Evolutionary conservation across 495 filamentous ascomycete species (phyloP).

Genomic region (Daldinia concentrica): DNA sequence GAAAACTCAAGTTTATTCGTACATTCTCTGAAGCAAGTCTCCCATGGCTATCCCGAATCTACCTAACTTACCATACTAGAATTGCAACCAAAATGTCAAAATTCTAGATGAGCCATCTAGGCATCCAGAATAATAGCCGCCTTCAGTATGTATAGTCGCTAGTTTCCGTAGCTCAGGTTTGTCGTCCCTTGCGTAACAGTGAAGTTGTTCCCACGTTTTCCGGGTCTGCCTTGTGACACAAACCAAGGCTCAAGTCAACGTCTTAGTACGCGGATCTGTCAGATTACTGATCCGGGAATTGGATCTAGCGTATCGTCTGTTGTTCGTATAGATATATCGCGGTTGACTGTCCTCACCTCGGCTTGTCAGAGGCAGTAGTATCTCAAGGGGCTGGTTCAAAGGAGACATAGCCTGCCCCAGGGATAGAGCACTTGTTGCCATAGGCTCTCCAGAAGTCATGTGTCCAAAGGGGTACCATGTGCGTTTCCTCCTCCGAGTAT

Average conservation of each 20-base stretch:
- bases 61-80: neutral
- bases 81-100: neutral
- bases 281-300: too few species aligned
- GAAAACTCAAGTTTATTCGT: neutral
- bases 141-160: neutral
- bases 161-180: neutral
- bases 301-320: neutral
- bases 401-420: conserved; percentile 11
- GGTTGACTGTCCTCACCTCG: neutral
- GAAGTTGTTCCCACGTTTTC: neutral
- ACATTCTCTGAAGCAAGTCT: neutral
- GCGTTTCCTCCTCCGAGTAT: conserved; percentile 3
- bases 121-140: neutral
- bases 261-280: neutral
- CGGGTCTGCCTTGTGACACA: neutral
- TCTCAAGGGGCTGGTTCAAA: conserved; percentile 2
- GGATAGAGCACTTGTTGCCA: conserved; percentile 23
- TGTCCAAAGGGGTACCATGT: conserved; percentile 25
- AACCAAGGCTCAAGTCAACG: neutral
- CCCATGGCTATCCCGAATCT: neutral
- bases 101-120: neutral
- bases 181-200: neutral
- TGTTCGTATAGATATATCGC: neutral
- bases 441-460: conserved; percentile 28
- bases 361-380: neutral